Conservation (phyloP, 2,329 filamentous ascomycete genomes). For the Apiospora rasikravindrae region DNA sequence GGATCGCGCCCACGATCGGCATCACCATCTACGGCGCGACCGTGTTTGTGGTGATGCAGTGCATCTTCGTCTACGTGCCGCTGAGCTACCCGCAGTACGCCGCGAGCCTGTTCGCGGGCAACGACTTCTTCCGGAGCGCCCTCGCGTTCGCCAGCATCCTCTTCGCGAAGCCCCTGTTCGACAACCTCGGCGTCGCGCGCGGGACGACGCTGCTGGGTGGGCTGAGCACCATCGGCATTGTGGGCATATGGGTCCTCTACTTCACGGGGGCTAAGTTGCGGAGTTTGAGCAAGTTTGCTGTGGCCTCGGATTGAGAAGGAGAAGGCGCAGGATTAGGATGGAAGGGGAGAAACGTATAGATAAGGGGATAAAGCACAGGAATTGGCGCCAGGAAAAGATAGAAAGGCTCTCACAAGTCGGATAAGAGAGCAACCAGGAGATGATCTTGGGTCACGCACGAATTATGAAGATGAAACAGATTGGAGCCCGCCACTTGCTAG, state of each 20-base stretch:
- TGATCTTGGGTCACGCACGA: too few species aligned
- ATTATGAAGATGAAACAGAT: too few species aligned
- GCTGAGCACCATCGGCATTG: conserved; percentile 56
- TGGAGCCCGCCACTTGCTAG: too few species aligned
- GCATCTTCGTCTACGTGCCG: conserved; percentile 33
- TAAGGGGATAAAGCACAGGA: neutral
- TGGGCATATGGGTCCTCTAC: conserved; percentile 66
- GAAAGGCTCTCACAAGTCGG: too few species aligned
- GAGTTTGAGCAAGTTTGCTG: conserved; percentile 62
- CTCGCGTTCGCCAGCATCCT: conserved; percentile 60
- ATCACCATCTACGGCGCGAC: conserved; percentile 49
- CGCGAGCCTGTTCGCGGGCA: conserved; percentile 34
- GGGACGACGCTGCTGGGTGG: conserved; percentile 64
- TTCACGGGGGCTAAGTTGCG: conserved; percentile 61
- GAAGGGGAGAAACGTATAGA: neutral
- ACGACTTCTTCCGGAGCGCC: conserved; percentile 29
- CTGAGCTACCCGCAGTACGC: conserved; percentile 30
- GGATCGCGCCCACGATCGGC: conserved; percentile 58
- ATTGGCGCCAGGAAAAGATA: neutral
- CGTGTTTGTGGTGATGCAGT: conserved; percentile 33
- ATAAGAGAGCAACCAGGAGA: too few species aligned
- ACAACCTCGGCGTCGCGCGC: conserved; percentile 61
- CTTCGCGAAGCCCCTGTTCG: conserved; percentile 64
- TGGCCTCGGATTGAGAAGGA: conserved; percentile 31
- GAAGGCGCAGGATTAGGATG: neutral